Conservation (phyloP, 2,329 filamentous ascomycete genomes). For the Truncatella angustata region DNA sequence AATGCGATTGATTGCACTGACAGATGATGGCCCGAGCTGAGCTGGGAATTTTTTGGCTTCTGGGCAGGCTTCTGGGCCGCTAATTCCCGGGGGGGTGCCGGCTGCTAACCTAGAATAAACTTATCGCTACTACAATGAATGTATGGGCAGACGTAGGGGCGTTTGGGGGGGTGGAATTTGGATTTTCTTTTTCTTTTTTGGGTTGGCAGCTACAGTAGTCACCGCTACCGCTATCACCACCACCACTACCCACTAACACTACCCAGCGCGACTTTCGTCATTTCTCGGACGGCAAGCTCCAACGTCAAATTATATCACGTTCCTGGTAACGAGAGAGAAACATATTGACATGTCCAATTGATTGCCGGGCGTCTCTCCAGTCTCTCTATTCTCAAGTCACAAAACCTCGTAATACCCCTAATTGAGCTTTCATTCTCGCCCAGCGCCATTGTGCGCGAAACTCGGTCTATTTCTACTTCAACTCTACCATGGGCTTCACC, state of each 20-base stretch:
- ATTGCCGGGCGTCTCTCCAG: neutral
- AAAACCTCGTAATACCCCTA: too few species aligned
- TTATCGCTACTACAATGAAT: too few species aligned
- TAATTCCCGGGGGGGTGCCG: too few species aligned
- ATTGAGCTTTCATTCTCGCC: conserved; percentile 19
- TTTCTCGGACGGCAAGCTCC: conserved; percentile 8
- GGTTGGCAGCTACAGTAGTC: too few species aligned
- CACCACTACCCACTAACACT: too few species aligned
- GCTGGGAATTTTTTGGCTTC: conserved; percentile 7
- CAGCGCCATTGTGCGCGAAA: conserved; percentile 24
- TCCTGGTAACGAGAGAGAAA: neutral
- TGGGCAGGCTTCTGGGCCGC: too few species aligned
- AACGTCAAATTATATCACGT: neutral
- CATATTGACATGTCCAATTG: neutral
- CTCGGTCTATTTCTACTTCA: too few species aligned
- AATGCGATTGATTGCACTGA: neutral
- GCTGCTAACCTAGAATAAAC: too few species aligned
- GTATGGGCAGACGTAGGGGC: too few species aligned
- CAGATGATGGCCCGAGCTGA: conserved; percentile 1
- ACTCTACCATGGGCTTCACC: conserved; percentile 72
- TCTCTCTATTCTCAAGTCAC: too few species aligned
- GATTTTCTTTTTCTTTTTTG: too few species aligned
- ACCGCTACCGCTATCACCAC: too few species aligned
- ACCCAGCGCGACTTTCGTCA: conserved; percentile 22
- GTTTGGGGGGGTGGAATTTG: conserved; percentile 2